Percentiles rank a stretch among this genome's conserved stretches.
Conservation (phyloP, 768 basidiomycete genomes). For the Leccinum uliginosum region DNA sequence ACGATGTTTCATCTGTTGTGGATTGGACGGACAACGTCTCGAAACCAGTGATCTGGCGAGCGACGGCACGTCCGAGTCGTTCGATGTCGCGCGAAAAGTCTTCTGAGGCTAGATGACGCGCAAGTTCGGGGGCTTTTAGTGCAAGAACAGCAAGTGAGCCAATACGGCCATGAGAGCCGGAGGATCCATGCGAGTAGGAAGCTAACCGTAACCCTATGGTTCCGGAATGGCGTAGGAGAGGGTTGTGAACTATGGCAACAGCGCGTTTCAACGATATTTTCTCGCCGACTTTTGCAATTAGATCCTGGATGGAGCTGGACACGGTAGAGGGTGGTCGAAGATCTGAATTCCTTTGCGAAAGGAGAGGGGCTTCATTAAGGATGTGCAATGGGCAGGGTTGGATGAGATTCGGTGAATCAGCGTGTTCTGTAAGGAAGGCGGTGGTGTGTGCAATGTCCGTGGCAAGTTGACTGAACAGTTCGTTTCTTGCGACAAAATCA, state of each 20-base stretch:
- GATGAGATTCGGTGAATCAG: conserved; percentile 35
- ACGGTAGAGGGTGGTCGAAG: conserved; percentile 47
- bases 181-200: conserved; percentile 59
- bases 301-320: conserved; percentile 57
- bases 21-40: conserved; percentile 53
- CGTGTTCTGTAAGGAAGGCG: conserved; percentile 61
- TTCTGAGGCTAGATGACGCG: conserved; percentile 40
- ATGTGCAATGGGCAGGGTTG: conserved; percentile 47
- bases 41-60: conserved; percentile 82
- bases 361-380: conserved; percentile 63
- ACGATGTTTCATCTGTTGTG: conserved; percentile 42
- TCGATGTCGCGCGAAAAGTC: conserved; percentile 54
- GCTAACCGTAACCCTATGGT: conserved; percentile 43
- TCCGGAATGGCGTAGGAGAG: conserved; percentile 32
- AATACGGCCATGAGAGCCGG: conserved; percentile 54
- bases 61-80: conserved; percentile 68
- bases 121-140: conserved; percentile 46
- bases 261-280: conserved; percentile 71
- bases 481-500: conserved; percentile 89
- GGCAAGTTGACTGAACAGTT: conserved; percentile 73
- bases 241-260: conserved; percentile 34
- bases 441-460: conserved; percentile 80
- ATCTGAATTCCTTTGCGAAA: conserved; percentile 34
- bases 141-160: conserved; percentile 54
- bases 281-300: conserved; percentile 76